Evolutionary conservation across 495 filamentous ascomycete genomes (phyloP).

Genomic region (Penicillium paradoxum): DNA sequence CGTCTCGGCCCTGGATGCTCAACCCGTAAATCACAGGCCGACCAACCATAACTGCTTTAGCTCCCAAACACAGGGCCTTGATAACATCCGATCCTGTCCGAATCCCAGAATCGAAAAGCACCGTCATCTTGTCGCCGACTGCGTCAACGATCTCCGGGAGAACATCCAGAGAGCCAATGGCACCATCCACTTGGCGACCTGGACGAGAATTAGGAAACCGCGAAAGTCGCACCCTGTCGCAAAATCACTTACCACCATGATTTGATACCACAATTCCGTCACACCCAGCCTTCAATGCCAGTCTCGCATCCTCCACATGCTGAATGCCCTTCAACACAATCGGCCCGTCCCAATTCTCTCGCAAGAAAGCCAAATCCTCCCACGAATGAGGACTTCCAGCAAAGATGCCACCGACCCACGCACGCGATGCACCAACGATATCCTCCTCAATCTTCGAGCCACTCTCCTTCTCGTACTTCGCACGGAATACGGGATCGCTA

Average conservation of each 20-base stretch:
- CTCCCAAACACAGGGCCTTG: slow-evolving; percentile 85
- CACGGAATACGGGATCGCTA: slow-evolving; percentile 59
- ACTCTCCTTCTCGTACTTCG: slow-evolving; percentile 45
- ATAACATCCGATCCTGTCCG: slow-evolving; percentile 60
- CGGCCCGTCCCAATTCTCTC: slow-evolving; percentile 56
- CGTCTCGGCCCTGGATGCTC: slow-evolving; percentile 50
- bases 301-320: slow-evolving; percentile 47
- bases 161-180: slow-evolving; percentile 58
- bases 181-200: slow-evolving; percentile 64
- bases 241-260: slow-evolving; percentile 41
- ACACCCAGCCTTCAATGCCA: slow-evolving; percentile 43
- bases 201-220: background rate
- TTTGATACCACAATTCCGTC: slow-evolving; percentile 53
- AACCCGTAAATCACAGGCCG: slow-evolving; percentile 86
- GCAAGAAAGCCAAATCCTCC: slow-evolving; percentile 53
- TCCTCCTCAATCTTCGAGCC: slow-evolving; percentile 48
- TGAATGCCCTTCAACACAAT: slow-evolving; percentile 49
- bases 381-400: slow-evolving; percentile 50
- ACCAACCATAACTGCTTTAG: slow-evolving; percentile 83
- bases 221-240: background rate
- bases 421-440: slow-evolving; percentile 35
- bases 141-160: slow-evolving; percentile 59
- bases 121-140: slow-evolving; percentile 49
- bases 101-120: slow-evolving; percentile 63
- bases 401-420: slow-evolving; percentile 49